Evolutionary conservation across 495 filamentous ascomycete genomes (phyloP).

Genomic region (Thermothielavioides terrestris): DNA sequence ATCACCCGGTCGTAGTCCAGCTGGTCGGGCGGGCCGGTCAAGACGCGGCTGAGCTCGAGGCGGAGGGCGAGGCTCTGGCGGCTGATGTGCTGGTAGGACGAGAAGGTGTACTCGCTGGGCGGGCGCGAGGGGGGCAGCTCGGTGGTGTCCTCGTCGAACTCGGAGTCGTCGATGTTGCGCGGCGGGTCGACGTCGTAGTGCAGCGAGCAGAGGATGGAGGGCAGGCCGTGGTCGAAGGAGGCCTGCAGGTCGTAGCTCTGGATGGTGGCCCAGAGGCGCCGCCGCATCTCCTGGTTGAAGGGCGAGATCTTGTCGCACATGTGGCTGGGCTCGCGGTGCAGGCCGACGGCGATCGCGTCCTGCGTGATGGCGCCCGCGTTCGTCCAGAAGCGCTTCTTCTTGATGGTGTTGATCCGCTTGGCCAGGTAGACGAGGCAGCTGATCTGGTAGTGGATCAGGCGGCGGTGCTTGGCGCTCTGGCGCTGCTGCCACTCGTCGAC

Average conservation of each 20-base stretch:
- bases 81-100: constrained; percentile 35
- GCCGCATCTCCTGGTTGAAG: constrained; percentile 58
- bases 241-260: constrained; percentile 53
- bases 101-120: constrained; percentile 29
- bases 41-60: constrained; percentile 33
- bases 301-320: constrained; percentile 27
- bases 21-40: constrained; percentile 26
- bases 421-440: constrained; percentile 37
- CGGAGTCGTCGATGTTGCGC: constrained; percentile 36
- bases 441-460: constrained; percentile 39
- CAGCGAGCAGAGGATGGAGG: constrained; percentile 34
- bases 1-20: constrained; percentile 38
- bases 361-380: constrained; percentile 46
- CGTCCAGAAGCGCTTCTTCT: constrained; percentile 48
- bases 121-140: constrained; percentile 29
- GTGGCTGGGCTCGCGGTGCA: constrained; percentile 44
- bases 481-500: constrained; percentile 30
- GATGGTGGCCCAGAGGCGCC: constrained; percentile 57
- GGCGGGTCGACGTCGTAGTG: constrained; percentile 33
- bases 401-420: constrained; percentile 38
- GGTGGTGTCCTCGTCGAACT: constrained; percentile 35
- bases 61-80: constrained; percentile 33
- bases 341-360: constrained; percentile 48
- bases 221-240: constrained; percentile 50
- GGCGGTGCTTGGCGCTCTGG: constrained; percentile 37